Base-by-base conservation (phyloP, 768 basidiomycete species). In the Boletus eberwhitei region DNA sequence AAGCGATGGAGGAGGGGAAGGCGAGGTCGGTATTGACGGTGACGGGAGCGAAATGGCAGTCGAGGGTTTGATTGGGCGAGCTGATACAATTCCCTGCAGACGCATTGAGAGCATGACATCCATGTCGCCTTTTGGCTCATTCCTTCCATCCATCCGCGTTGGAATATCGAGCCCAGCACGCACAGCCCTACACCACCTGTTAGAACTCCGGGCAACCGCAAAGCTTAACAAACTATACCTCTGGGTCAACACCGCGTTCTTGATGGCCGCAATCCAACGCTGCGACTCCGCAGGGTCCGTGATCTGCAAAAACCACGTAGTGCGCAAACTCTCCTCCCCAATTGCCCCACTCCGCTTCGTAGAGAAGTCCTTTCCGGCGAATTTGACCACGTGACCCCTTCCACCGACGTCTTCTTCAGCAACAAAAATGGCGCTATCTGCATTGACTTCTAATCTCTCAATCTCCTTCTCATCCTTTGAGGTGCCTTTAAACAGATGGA, bases 21-120 rank as follows among this genome's bases (percentile, higher is more conserved):
- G 61, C 2, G 69, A 63, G 37, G 67, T 58, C 13, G 72, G 57
- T 16, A 48, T 47, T 12, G 56, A 36, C n/a, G 61, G 66, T 8
- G 55, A 42, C 43, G 60, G 44, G 52, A 51, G 40, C 34, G 48
- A 51, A 21, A 44, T 51, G 21, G 54, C 46, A 50, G 48, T 41
- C 22, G 52, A 60, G 21, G 52, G 34, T 48, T 61, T 57, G 26
- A 41, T 42, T 39, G 58, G 50, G 39, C 67, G 49, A 70, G 68
- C 26, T 75, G 75, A 29, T 74, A 73, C 58, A 77, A 73, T 50
- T n/a, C 80, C 83, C 60, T 88, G 87, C 32, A 82, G 76, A 45
- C 85, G 84, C 77, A 91, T 88, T 31, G 87, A 86, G 35, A 91
- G 76, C 81, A 90, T 87, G 44, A 90, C 89, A 65, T 91, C 89